Conservation (phyloP, 495 filamentous ascomycete genomes). For the Thozetella sp. region DNA sequence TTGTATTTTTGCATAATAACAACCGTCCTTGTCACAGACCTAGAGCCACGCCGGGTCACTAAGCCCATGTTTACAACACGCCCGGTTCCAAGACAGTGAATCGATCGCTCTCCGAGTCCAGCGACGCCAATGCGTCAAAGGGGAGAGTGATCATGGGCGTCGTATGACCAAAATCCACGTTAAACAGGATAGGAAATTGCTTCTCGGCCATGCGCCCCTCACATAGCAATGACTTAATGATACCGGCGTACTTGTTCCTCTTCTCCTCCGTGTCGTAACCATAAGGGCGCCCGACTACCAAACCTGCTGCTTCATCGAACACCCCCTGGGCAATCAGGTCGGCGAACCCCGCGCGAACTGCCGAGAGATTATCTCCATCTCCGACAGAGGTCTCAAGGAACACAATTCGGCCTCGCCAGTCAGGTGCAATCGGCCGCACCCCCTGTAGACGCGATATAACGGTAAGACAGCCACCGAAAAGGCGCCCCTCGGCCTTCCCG, state of each 20-base stretch:
- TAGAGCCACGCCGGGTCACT: too few species aligned
- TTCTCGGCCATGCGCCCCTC: conserved; percentile 16
- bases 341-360: conserved; percentile 20
- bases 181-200: conserved; percentile 25
- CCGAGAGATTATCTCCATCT: conserved; percentile 13
- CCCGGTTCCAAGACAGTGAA: conserved; percentile 31
- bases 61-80: conserved; percentile 7
- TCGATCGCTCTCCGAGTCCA: conserved; percentile 29
- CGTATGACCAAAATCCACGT: conserved; percentile 36
- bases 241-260: conserved; percentile 15
- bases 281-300: conserved; percentile 32
- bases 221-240: conserved; percentile 20
- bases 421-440: conserved; percentile 16
- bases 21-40: too few species aligned
- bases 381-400: conserved; percentile 33
- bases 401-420: conserved; percentile 23
- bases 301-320: conserved; percentile 25
- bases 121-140: conserved; percentile 18
- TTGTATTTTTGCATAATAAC: too few species aligned
- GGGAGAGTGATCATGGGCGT: conserved; percentile 33
- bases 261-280: conserved; percentile 19
- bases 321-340: conserved; percentile 32
- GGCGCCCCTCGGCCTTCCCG: conserved; percentile 20
- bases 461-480: conserved; percentile 31
- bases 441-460: conserved; percentile 26